Evolutionary conservation across 352 stramenopile species (phyloP).

Genomic region (Globisporangium barbulae): DNA sequence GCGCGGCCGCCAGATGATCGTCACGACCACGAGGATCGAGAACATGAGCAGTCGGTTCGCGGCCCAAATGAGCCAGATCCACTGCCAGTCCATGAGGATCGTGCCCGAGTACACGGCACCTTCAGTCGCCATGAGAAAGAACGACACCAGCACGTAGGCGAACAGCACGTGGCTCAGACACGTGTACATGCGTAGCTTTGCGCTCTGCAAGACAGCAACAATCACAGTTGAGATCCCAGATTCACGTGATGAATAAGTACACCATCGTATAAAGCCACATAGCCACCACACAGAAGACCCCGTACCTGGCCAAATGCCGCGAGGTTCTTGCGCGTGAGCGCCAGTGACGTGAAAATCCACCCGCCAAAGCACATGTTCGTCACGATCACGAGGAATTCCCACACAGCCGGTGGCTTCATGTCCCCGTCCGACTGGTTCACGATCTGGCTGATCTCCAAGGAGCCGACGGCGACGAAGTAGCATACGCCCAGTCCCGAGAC

Average conservation of each 20-base stretch:
- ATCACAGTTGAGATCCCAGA: neutral
- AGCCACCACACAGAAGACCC: neutral
- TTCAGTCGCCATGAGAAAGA: slow-evolving; percentile 74
- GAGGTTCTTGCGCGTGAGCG: slow-evolving; percentile 79
- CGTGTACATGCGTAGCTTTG: slow-evolving; percentile 77
- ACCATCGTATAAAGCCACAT: neutral
- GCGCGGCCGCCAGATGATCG: slow-evolving; percentile 73
- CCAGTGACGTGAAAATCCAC: slow-evolving; percentile 84
- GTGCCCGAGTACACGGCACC: slow-evolving; percentile 72
- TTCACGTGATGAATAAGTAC: neutral
- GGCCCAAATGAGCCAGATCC: slow-evolving; percentile 79
- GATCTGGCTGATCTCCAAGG: slow-evolving; percentile 77
- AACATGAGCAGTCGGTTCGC: slow-evolving; percentile 74
- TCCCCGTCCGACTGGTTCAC: slow-evolving; percentile 74
- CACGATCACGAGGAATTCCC: slow-evolving; percentile 72
- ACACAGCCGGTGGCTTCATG: slow-evolving; percentile 55
- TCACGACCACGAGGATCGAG: slow-evolving; percentile 52
- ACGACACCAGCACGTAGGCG: slow-evolving; percentile 63
- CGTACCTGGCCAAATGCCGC: slow-evolving; percentile 68
- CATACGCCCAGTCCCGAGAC: slow-evolving; percentile 72
- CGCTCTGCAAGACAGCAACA: slow-evolving; percentile 29
- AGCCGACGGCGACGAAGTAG: slow-evolving; percentile 78
- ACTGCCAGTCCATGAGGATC: slow-evolving; percentile 62
- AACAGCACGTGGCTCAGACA: slow-evolving; percentile 52
- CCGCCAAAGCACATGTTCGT: slow-evolving; percentile 81